These are phyloP conservation scores for Cyathus striatus DNA, from an alignment of 768 basidiomycete genomes.

Conservation along the genomic window DNA sequence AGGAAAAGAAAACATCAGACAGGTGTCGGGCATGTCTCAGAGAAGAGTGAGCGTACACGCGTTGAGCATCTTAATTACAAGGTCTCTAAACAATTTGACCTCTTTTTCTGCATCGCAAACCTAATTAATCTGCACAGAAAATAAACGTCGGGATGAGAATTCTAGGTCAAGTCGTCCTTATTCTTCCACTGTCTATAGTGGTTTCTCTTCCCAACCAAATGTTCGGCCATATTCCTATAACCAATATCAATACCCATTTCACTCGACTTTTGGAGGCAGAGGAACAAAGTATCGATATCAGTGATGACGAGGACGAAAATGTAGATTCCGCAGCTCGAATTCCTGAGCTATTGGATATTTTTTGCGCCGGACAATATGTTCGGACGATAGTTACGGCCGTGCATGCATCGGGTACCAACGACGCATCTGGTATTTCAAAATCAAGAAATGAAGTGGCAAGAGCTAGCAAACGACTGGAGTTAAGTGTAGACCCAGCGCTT, in stretches of 20 bases:
- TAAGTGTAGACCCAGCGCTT: conserved; percentile 76
- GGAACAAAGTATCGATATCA: conserved; percentile 37
- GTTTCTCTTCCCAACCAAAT: conserved; percentile 96
- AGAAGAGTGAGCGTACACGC: conserved; percentile 56
- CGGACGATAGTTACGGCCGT: conserved; percentile 70
- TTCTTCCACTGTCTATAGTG: conserved; percentile 86
- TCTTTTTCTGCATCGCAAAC: conserved; percentile 2
- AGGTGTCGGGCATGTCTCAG: conserved; percentile 23
- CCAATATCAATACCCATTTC: conserved; percentile 78
- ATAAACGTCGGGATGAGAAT: conserved; percentile 81
- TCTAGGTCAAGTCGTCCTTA: conserved; percentile 78
- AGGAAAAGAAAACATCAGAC: conserved; percentile 42
- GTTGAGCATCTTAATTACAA: conserved; percentile 95
- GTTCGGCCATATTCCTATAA: conserved; percentile 90
- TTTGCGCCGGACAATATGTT: conserved; percentile 81
- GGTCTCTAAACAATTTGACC: conserved; percentile 30
- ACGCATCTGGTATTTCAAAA: conserved; percentile 50
- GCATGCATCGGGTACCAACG: conserved; percentile 62
- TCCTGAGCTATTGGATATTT: conserved; percentile 75
- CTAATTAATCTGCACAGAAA: conserved; percentile 44
- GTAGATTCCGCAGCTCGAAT: conserved; percentile 34
- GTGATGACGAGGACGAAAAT: conserved; percentile 39
- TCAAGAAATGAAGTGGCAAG: conserved; percentile 63
- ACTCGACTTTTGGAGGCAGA: conserved; percentile 62
- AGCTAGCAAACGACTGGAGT: conserved; percentile 75